These are phyloP conservation scores for Neopestalotiopsis sp. DNA, from an alignment of 2,329 filamentous ascomycete genomes.

Conservation along the genomic window DNA sequence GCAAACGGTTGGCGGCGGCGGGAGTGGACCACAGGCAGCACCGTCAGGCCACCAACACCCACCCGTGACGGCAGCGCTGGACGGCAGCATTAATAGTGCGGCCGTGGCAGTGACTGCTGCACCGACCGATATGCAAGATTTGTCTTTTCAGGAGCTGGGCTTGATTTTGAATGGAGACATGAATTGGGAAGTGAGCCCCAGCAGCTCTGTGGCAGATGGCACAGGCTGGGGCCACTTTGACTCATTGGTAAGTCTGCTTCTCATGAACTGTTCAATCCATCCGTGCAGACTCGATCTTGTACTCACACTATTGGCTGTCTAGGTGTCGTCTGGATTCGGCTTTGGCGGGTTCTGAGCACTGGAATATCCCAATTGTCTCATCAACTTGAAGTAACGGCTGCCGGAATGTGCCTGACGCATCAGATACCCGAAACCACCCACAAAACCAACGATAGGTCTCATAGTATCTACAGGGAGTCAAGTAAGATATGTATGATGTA, in stretches of 20 bases:
- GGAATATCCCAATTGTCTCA: background rate
- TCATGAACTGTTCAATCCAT: background rate
- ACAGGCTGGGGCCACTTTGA: conserved; percentile 34
- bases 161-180: conserved; percentile 12
- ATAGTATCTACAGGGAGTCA: background rate
- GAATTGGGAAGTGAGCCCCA: conserved; percentile 23
- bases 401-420: background rate
- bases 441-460: too few relatives aligned
- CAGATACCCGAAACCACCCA: too few relatives aligned
- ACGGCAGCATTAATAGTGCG: background rate
- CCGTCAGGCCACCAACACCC: background rate
- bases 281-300: background rate
- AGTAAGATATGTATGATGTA: too few relatives aligned
- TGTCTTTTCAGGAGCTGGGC: background rate
- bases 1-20: conserved; percentile 10
- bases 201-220: conserved; percentile 24
- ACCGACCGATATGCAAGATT: background rate
- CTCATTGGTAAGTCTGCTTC: conserved; percentile 26
- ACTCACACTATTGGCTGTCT: background rate
- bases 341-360: background rate
- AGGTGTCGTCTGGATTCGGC: background rate
- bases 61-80: background rate
- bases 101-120: background rate
- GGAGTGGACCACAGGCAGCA: background rate
- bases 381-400: background rate